Percentiles rank a stretch among this genome's conserved stretches.
Evolutionary conservation across 192 early-diverging fungal species (phyloP).

Genomic region (Coemansia sp.): DNA sequence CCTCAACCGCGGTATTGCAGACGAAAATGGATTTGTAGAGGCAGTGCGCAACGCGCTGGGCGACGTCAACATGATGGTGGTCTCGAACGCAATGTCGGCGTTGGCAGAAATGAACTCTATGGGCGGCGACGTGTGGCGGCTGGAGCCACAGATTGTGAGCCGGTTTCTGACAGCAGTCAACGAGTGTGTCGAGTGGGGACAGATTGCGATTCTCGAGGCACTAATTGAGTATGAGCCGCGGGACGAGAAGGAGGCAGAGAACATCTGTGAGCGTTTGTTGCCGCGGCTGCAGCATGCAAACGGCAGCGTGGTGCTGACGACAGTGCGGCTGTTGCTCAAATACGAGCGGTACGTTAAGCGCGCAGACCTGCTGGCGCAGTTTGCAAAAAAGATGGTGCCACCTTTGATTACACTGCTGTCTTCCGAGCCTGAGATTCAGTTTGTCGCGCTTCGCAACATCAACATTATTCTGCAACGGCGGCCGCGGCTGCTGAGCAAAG

Average conservation of each 20-base stretch:
- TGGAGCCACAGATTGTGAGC: conserved; percentile 68
- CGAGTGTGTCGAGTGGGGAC: conserved; percentile 99
- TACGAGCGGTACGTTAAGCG: conserved; percentile 61
- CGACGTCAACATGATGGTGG: conserved; percentile 95
- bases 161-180: conserved; percentile 93
- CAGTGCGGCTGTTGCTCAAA: conserved; percentile 66
- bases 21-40: conserved; percentile 92
- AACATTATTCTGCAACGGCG: conserved; percentile 91
- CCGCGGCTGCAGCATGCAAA: conserved; percentile 96
- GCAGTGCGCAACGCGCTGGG: conserved; percentile 85
- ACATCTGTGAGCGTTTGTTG: conserved; percentile 86
- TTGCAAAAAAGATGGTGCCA: conserved; percentile 90
- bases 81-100: conserved; percentile 93
- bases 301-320: conserved; percentile 90
- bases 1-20: conserved; percentile 77
- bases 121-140: conserved; percentile 71
- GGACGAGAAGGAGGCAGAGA: conserved; percentile 80
- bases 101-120: conserved; percentile 87
- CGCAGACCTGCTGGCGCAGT: conserved; percentile 69
- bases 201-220: conserved; percentile 90
- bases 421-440: conserved; percentile 92
- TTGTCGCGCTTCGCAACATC: conserved; percentile 95
- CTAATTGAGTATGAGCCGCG: conserved; percentile 74
- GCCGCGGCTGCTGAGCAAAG: conserved; percentile 82
- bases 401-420: conserved; percentile 92